A percentile compares a stretch with the other conserved stretches of the same genome.
Conservation (phyloP, 1,139 yeast species). For the Pichia sp. region DNA sequence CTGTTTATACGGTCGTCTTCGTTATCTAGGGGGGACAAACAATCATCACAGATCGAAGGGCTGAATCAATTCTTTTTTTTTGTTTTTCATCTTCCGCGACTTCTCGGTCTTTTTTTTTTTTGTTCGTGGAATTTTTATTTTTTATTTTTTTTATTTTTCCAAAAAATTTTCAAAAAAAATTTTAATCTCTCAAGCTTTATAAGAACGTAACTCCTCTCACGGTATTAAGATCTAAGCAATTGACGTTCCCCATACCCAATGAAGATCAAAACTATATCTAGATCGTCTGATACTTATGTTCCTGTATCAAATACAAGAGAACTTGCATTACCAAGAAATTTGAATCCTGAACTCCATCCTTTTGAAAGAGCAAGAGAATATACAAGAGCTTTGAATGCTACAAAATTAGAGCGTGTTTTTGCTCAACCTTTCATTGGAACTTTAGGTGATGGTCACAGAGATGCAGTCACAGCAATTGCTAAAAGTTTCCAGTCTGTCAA, state of each 20-base stretch:
- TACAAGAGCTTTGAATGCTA: slow-evolving; percentile 89
- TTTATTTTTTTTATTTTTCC: too few relatives aligned
- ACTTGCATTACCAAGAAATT: slow-evolving; percentile 77
- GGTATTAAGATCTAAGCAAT: too few relatives aligned
- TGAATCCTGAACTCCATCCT: slow-evolving; percentile 93
- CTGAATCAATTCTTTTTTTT: too few relatives aligned
- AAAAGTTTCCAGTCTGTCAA: slow-evolving; percentile 64
- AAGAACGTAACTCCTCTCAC: too few relatives aligned
- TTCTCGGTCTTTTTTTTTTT: too few relatives aligned
- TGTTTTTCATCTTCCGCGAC: too few relatives aligned
- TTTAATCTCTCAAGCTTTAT: too few relatives aligned
- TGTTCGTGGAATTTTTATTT: too few relatives aligned
- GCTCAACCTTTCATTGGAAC: slow-evolving; percentile 97
- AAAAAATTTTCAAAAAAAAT: too few relatives aligned
- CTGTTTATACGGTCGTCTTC: too few relatives aligned
- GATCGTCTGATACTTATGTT: slow-evolving; percentile 85
- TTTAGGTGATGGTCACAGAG: slow-evolving; percentile 89
- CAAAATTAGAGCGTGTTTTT: slow-evolving; percentile 92
- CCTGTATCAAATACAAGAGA: slow-evolving; percentile 90
- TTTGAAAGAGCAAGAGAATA: slow-evolving; percentile 96
- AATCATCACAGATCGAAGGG: too few relatives aligned
- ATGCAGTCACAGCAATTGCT: slow-evolving; percentile 89
- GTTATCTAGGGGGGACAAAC: too few relatives aligned
- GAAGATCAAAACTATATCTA: slow-evolving; percentile 87
- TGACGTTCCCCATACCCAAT: slow-evolving; percentile 18